Percentiles rank a stretch among this genome's conserved stretches.
Conservation (phyloP, 805 yeast species). For the Saccharomycopsis fibuligera region DNA sequence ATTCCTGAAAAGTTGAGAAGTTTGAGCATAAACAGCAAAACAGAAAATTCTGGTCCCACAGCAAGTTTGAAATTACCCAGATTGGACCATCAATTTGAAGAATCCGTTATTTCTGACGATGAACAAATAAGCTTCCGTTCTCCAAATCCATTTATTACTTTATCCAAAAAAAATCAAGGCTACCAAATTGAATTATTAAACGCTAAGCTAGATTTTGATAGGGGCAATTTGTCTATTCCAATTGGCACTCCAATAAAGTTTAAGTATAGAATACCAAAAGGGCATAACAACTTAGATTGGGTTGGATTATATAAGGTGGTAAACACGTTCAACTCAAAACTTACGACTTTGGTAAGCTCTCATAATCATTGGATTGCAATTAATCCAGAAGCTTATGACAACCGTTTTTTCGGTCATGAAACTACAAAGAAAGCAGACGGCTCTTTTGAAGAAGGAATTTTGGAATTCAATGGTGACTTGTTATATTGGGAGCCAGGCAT, state of each 20-base stretch:
- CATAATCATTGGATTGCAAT: slow-evolving; percentile 59
- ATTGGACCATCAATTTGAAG: too few species aligned
- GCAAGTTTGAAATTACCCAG: too few species aligned
- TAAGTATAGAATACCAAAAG: slow-evolving; percentile 47
- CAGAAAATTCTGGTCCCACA: too few species aligned
- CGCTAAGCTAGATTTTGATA: too few species aligned
- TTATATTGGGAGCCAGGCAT: slow-evolving; percentile 63
- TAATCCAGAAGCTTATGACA: slow-evolving; percentile 30
- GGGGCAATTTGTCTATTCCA: slow-evolving; percentile 25
- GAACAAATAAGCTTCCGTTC: not conserved
- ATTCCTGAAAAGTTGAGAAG: not conserved
- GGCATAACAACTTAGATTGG: slow-evolving; percentile 57
- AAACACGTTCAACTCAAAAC: slow-evolving; percentile 50
- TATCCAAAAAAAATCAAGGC: slow-evolving; percentile 22
- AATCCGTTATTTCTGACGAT: not conserved
- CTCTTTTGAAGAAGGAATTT: slow-evolving; percentile 36
- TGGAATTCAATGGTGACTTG: slow-evolving; percentile 41
- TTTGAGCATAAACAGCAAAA: too few species aligned
- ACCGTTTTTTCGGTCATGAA: slow-evolving; percentile 20
- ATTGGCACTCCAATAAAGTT: slow-evolving; percentile 52
- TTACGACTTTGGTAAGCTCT: slow-evolving; percentile 54
- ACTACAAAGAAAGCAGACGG: slow-evolving; percentile 14
- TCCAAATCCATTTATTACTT: not conserved
- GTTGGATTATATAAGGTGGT: slow-evolving; percentile 64
- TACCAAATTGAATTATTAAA: slow-evolving; percentile 27